Evolutionary conservation across 495 filamentous ascomycete genomes (phyloP), one percentile per base, ranked within the genome.

Genomic region (Talaromyces wortmannii): DNA sequence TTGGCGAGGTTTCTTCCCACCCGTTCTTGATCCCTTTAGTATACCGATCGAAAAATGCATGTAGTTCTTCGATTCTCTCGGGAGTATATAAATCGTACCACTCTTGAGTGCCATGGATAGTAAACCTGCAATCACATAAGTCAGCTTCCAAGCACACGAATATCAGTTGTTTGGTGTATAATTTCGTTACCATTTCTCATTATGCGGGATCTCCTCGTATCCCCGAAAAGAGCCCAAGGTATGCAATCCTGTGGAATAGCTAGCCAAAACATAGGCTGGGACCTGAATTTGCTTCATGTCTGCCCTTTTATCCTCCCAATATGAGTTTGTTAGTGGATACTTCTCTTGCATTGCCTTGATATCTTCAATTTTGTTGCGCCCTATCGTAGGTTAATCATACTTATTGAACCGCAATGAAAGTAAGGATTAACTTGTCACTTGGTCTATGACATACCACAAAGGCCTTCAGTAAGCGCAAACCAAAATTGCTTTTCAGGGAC

Each of bases 11-110:
- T 16, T 52, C 31, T 32, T 73, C 68, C 68, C 67, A 75, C 0
- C 62, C 68, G 43, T 73, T 73, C 3, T 63, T 8, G 8, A 66
- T 60, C 13, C 61, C 68, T 31, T 70, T 70, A 4, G 63, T 44
- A 36, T 63, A 74, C 29, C 30, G 55, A 48, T 70, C 69, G 51
- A 62, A 71, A 59, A 67, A 74, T 0, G 49, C 44, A 6, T 59
- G 57, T 0, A 74, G 57, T 10, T 72, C 68, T 8, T 67, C 57
- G 7, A 33, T 55, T 0, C 52, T 51, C 29, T 64, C 45, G 2
- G 48, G 44, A 4, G 15, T 31, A 53, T 68, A 72, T 0, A 71
- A 45, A 42, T 74, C 71, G 36, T 61, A 63, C 33, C 33, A 36
- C 33, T 36, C 33, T 12, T 36, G 33, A 36, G 12, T 36, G 12